A percentile compares a stretch with the other conserved stretches of the same genome.
phyloP scores from a whole-genome alignment of 306 rosid species.

The Luffa acutangula region DNA sequence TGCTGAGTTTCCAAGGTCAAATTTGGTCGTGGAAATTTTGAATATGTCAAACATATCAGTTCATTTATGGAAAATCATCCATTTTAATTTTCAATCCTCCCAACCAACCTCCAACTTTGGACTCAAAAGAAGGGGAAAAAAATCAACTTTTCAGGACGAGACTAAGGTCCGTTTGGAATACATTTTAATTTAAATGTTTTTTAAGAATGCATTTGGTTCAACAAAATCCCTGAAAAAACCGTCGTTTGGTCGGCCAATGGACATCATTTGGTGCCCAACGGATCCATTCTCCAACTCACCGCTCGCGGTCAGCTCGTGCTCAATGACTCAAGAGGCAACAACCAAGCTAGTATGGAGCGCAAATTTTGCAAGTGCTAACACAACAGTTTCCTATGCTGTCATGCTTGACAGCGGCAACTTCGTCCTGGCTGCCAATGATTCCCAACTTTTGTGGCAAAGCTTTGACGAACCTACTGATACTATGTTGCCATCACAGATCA shows the following conservation, averaged over 20 bases:
- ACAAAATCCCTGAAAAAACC: conserved; percentile 26
- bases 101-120: too few relatives aligned
- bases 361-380: not conserved
- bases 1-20: too few relatives aligned
- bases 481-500: conserved; percentile 36
- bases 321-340: conserved; percentile 12
- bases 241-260: conserved; percentile 33
- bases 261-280: not conserved
- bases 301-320: conserved; percentile 15
- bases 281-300: conserved; percentile 25
- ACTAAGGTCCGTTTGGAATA: too few relatives aligned
- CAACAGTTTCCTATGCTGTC: conserved; percentile 16
- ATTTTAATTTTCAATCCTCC: too few relatives aligned
- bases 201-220: conserved; percentile 18
- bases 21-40: too few relatives aligned
- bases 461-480: conserved; percentile 48
- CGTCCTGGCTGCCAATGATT: conserved; percentile 12
- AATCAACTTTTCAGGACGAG: too few relatives aligned
- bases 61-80: too few relatives aligned
- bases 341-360: conserved; percentile 12
- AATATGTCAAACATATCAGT: too few relatives aligned
- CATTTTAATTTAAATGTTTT: too few relatives aligned
- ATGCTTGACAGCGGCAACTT: conserved; percentile 50
- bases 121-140: too few relatives aligned
- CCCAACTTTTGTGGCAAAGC: conserved; percentile 31